phyloP scores from a whole-genome alignment of 306 rosid species.

The Dryas octopetala region DNA sequence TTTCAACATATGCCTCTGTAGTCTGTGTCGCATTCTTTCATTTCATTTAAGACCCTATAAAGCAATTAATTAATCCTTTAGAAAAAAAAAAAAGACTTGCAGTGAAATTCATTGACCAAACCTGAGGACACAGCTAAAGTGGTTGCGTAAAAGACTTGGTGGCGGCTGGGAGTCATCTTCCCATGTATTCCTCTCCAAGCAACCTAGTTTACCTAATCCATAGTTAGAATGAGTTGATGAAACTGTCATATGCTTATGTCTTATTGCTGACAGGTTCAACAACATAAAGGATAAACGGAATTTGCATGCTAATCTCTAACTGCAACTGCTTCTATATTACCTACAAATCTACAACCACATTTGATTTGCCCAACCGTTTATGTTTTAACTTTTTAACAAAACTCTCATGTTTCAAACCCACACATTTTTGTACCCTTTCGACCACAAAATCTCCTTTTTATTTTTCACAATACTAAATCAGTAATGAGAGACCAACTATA shows the following conservation, averaged over 20 bases:
- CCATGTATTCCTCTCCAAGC: not conserved
- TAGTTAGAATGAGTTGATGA: not conserved
- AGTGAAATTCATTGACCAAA: slow-evolving; percentile 9
- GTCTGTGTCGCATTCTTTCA: not conserved
- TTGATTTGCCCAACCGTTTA: not conserved
- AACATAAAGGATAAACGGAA: not conserved
- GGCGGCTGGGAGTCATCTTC: slow-evolving; percentile 15
- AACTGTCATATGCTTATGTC: not conserved
- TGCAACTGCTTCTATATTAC: not conserved
- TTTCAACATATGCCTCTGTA: not conserved
- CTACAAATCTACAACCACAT: slow-evolving; percentile 16
- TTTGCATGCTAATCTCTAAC: slow-evolving; percentile 5
- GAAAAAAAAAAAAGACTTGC: not conserved
- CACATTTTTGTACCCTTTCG: too few species aligned
- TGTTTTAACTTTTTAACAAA: slow-evolving; percentile 18
- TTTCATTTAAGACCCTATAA: not conserved
- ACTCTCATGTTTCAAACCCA: slow-evolving; percentile 4
- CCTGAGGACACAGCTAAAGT: not conserved
- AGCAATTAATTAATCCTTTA: not conserved
- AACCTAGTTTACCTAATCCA: not conserved
- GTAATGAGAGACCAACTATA: too few species aligned
- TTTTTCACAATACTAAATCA: too few species aligned
- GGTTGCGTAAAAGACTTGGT: slow-evolving; percentile 1
- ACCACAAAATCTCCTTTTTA: not conserved
- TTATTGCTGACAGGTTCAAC: slow-evolving; percentile 13